Conservation (phyloP, 371 early-diverging fungal genomes). For the Mortierella sp. region DNA sequence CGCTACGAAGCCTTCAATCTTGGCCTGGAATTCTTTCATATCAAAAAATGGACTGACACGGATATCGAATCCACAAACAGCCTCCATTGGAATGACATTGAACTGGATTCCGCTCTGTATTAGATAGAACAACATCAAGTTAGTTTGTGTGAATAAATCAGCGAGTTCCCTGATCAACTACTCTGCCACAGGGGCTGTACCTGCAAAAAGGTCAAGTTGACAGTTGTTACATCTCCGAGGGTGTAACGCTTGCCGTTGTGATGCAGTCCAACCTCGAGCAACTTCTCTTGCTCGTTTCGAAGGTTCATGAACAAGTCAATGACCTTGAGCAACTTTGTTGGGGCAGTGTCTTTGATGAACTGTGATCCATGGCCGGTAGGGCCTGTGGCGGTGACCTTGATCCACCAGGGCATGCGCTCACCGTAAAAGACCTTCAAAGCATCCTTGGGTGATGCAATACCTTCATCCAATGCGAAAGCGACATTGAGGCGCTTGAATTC, state of each 20-base stretch:
- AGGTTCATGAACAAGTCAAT: constrained; percentile 69
- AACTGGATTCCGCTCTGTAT: constrained; percentile 66
- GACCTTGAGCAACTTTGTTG: constrained; percentile 68
- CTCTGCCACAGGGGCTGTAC: constrained; percentile 40
- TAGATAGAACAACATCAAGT: not conserved
- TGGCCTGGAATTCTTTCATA: constrained; percentile 63
- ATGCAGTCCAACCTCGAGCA: constrained; percentile 61
- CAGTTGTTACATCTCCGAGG: constrained; percentile 83
- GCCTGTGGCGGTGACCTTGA: constrained; percentile 50
- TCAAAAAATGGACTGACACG: constrained; percentile 76
- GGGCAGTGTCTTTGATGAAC: constrained; percentile 76
- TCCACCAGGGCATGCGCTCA: constrained; percentile 84
- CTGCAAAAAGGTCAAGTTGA: constrained; percentile 79
- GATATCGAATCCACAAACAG: constrained; percentile 75
- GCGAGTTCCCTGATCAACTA: too few relatives aligned
- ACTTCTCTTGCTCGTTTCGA: constrained; percentile 65
- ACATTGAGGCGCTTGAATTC: constrained; percentile 76
- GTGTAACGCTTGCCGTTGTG: constrained; percentile 59
- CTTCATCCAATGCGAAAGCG: constrained; percentile 88
- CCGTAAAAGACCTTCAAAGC: constrained; percentile 80
- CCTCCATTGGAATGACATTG: constrained; percentile 79
- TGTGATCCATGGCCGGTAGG: constrained; percentile 86
- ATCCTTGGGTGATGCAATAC: constrained; percentile 73
- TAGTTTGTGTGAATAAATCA: not conserved
- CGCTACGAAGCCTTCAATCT: constrained; percentile 66